phyloP scores from a whole-genome alignment of 345 rosid species.

The Hypericum androsaemum region DNA sequence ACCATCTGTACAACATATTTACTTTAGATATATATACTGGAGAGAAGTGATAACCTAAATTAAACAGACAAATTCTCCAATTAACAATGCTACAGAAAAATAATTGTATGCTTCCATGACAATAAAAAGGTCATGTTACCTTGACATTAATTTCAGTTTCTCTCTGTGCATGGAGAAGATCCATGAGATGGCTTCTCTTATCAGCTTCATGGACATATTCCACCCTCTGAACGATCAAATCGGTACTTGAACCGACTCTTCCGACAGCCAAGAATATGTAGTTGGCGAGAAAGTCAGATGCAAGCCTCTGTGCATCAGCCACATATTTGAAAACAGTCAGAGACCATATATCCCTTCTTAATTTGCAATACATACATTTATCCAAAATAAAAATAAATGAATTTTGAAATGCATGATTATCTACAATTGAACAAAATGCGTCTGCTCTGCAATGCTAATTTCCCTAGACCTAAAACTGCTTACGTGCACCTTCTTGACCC shows the following conservation, averaged over 20 bases:
- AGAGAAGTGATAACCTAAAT: no score
- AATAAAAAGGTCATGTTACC: conserved; percentile 32
- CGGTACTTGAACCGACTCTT: conserved; percentile 97
- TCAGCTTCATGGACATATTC: conserved; percentile 89
- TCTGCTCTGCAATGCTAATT: no score
- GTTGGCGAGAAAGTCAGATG: conserved; percentile 72
- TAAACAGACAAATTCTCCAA: no score
- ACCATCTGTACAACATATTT: no score
- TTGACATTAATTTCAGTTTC: conserved; percentile 62
- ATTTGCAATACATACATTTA: no score
- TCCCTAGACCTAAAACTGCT: no score
- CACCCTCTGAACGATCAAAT: conserved; percentile 92
- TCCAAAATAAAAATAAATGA: no score
- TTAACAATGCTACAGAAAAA: no score
- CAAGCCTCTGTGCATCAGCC: conserved; percentile 64
- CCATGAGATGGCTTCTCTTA: conserved; percentile 99
- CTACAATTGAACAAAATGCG: no score
- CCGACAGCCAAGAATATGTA: conserved; percentile 96
- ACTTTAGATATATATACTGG: no score
- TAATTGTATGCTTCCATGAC: not conserved
- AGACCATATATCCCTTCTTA: not conserved
- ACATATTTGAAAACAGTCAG: not conserved
- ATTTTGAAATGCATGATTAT: no score
- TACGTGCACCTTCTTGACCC: no score
- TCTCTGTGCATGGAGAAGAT: conserved; percentile 95